Conservation (phyloP, 768 basidiomycete genomes). For the Boletus reticuloceps region DNA sequence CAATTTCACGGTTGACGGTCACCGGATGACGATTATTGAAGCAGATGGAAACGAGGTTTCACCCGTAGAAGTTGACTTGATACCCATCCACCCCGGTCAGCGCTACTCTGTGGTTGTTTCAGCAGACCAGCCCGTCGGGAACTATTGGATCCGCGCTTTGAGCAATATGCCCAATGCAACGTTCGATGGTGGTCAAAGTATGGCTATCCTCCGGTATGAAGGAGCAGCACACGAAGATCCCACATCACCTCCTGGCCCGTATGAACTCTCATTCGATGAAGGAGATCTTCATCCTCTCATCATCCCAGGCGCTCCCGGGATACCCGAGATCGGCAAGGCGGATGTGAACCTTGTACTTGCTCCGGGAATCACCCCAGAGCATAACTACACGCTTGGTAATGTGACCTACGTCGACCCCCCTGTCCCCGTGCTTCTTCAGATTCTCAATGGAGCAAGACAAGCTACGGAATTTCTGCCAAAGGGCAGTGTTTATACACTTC, state of each 20-base stretch:
- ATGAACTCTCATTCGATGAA: slow-evolving; percentile 35
- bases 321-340: slow-evolving; percentile 35
- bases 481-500: slow-evolving; percentile 45
- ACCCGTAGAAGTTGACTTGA: neutral
- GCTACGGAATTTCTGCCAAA: slow-evolving; percentile 45
- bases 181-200: slow-evolving; percentile 39
- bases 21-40: neutral
- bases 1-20: neutral
- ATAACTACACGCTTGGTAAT: slow-evolving; percentile 22
- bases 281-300: slow-evolving; percentile 36
- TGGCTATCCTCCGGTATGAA: slow-evolving; percentile 49
- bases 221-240: slow-evolving; percentile 45
- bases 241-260: slow-evolving; percentile 34
- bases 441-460: slow-evolving; percentile 43
- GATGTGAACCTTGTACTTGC: slow-evolving; percentile 35
- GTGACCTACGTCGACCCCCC: slow-evolving; percentile 22
- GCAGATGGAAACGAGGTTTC: neutral
- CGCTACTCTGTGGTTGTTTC: neutral
- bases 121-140: slow-evolving; percentile 30
- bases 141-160: neutral
- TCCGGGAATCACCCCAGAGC: neutral
- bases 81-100: slow-evolving; percentile 26
- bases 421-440: neutral
- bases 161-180: slow-evolving; percentile 13
- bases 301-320: slow-evolving; percentile 36